Base-by-base conservation (phyloP, 2,329 filamentous ascomycete genomes). In the Ceratocystis eucalypticola region DNA sequence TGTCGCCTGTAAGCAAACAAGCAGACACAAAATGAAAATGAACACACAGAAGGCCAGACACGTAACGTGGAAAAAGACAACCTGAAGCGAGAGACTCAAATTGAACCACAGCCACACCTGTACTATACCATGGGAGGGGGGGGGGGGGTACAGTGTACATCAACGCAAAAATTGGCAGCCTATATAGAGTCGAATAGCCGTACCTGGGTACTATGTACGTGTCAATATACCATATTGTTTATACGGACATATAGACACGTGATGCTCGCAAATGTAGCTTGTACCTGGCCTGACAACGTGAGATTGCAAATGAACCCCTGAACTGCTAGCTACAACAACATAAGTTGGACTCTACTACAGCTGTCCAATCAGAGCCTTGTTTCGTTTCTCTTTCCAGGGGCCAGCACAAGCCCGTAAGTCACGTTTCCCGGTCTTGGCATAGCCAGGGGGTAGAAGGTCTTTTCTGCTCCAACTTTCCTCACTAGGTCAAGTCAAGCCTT, bases 361-460 rank as follows among this genome's bases (percentile, higher is more conserved):
- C 53, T 33, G 28, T 28, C 55, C 55, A 59, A 59, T 59, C 55
- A 59, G 55, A 59, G 8, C 55, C 55, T 59, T 59, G 55, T 59
- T 59, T 33, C n/a, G 55, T 59, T 59, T 59, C 28, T 37, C 2
- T 30, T 59, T 25, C 28, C 28, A 30, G 55, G 17, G 28, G 15
- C 55, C 17, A 37, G 22, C 22, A 15, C 55, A 17, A 37, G 6
- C 55, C 7, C 28, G 30, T 15, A 33, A 15, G 7, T 30, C 17
- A n/a, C 10, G 17, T 48, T 53, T 25, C 48, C 48, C 6, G 10
- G 48, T 12, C 48, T 53, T 53, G 48, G 30, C 55, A 37, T 20
- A 37, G 33, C 7, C 55, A 59, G 55, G 55, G 55, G 15, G 8
- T 7, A 59, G 25, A 28, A 20, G n/a, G 25, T 30, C 46, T 48